A percentile compares a stretch with the other conserved stretches of the same genome.
phyloP scores from a whole-genome alignment of 2,329 filamentous ascomycete species.

The Fusarium ramigenum region DNA sequence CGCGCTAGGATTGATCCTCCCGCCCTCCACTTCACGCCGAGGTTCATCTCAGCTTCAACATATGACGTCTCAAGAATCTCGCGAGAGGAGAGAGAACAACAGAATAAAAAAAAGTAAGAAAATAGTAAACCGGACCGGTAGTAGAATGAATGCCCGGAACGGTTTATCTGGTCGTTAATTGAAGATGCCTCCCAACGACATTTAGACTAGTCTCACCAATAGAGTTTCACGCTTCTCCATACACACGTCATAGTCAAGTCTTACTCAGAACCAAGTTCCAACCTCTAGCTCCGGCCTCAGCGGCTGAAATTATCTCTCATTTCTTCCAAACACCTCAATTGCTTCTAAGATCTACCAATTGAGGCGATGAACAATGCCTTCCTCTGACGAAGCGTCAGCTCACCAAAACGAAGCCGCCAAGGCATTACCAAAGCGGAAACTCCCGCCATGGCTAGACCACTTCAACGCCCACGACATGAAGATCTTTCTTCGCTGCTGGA shows the following conservation, averaged over 20 bases:
- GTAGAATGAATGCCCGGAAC: fast-evolving
- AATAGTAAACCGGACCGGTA: not conserved
- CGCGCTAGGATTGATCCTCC: not conserved
- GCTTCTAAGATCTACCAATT: not conserved
- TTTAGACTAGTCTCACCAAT: not conserved
- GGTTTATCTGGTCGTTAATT: not conserved
- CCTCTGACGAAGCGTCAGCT: not conserved
- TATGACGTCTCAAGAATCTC: fast-evolving
- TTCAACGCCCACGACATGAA: constrained; percentile 59
- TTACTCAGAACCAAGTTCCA: not conserved
- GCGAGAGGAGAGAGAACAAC: not conserved
- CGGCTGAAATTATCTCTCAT: not conserved
- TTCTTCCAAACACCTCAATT: not conserved
- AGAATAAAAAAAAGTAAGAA: not conserved
- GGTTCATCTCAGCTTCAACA: not conserved
- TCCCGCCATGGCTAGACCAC: constrained; percentile 53
- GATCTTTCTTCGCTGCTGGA: constrained; percentile 56
- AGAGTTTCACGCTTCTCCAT: not conserved
- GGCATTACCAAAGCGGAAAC: not conserved
- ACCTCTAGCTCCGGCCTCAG: not conserved
- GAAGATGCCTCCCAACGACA: not conserved
- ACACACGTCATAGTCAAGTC: constrained; percentile 8
- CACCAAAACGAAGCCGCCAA: not conserved
- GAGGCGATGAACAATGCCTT: not conserved
- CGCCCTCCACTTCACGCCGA: not conserved